Base-by-base conservation (phyloP, 2,329 filamentous ascomycete genomes). In the Dendrostoma leiphaemia region DNA sequence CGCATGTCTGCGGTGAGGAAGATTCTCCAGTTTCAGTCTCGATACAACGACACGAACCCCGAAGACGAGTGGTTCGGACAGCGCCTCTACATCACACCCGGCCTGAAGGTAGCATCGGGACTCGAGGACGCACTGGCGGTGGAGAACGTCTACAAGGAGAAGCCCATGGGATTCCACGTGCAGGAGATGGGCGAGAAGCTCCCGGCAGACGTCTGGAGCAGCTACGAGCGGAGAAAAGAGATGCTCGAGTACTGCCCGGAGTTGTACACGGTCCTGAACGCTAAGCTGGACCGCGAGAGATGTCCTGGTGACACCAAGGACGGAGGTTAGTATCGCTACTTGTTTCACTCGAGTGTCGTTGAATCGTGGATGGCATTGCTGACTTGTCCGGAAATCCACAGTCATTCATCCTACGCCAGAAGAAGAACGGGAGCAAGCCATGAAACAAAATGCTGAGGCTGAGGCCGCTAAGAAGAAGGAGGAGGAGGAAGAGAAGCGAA, bases 241-340 rank as follows among this genome's bases (percentile, higher is more conserved):
- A 76, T 83, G 38, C 82, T 77, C 75, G 70, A 75, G 26, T 83
- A 83, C 64, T 83, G 80, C 56, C 81, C 81, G 1, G 81, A 84
- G 63, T 71, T 83, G 28, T 83, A 82, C 70, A 79, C 83, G 72
- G 80, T 74, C 43, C 64, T 83, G 26, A 67, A 69, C 47, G 83
- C 83, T 3, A 59, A 59, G 15, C 31, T 59, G 19, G 57, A 59
- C 12, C 53, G 57, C 5, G 57, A 59, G 47, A 35, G 57, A 38
- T 59, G 57, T 29, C 46, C 53, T 17, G 57, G 54, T 12, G 57
- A 59, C 29, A 41, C 35, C 29, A 40, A 38, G n/a, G 54, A 57
- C 3, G 54, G 57, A 40, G 45, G 50, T 58, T 10, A 48, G 52
- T 55, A 13, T 15, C 12, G n/a, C 12, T 15, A 12, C 31, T 38